Evolutionary conservation across 2,329 filamentous ascomycete genomes (phyloP), one percentile per base, ranked within the genome.

Genomic region (Alternaria burnsii): DNA sequence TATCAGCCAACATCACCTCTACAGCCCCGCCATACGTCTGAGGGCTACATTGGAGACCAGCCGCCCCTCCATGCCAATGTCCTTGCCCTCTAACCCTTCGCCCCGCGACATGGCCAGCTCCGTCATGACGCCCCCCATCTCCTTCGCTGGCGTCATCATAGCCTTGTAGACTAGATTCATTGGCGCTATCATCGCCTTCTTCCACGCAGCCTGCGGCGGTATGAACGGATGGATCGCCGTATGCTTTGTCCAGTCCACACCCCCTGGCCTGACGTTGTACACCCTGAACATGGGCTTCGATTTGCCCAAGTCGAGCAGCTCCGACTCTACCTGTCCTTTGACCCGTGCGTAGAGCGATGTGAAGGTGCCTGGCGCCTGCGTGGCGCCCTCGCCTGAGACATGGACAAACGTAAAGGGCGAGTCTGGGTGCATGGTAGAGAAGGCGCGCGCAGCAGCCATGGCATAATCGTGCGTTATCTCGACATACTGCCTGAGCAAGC

Each of bases 381-480:
- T 89, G 0, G 88, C 85, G 46, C 87, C 87, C 52, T 82, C 78
- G 50, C 88, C 90, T 0, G 90, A 93, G 30, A 93, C 85, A 71
- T 88, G 90, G 63, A 93, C 82, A 75, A 93, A 93, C 52, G 86
- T 87, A 76, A 93, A 89, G 0, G 87, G 85, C 41, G 82, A 71
- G 4, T 78, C 72, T 14, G 78, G 77, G 3, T 83, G 78, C 12
- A 89, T 76, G 0, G 74, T 74, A 1, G 82, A 74, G 68, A 91
- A 89, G 12, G 88, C 86, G 59, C 83, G 81, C 1, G 88, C 89
- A 0, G 89, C 89, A 3, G 83, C 85, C 1, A 92, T 72, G 1
- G 90, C 77, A 72, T 88, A 92, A 71, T 88, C 85, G 60, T 87
- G 83, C 0, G 90, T 93, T 71, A 93, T 91, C 52, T 84, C 84